These are phyloP conservation scores for Aspergillus steynii DNA, from an alignment of 495 filamentous ascomycete genomes.

Conservation along the genomic window DNA sequence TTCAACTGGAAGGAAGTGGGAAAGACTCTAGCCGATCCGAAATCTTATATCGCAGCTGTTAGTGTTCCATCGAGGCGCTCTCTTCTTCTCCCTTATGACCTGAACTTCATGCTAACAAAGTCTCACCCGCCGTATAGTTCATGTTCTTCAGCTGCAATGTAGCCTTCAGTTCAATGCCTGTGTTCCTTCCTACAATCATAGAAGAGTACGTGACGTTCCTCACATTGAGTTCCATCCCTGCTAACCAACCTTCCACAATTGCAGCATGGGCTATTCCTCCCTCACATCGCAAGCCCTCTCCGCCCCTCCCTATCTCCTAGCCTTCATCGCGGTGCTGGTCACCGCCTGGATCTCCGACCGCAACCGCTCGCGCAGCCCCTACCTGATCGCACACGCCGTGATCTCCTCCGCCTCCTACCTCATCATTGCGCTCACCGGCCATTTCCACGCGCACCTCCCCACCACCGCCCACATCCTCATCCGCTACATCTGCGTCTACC, in stretches of 20 bases:
- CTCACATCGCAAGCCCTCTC: slow-evolving; percentile 54
- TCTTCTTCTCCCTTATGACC: background rate
- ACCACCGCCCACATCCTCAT: slow-evolving; percentile 32
- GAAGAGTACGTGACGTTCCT: slow-evolving; percentile 41
- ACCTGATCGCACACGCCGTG: slow-evolving; percentile 50
- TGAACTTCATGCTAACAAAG: slow-evolving; percentile 5
- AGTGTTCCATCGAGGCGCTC: slow-evolving; percentile 17
- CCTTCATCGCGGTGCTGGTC: slow-evolving; percentile 50
- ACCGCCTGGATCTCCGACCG: slow-evolving; percentile 55
- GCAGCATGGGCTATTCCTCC: slow-evolving; percentile 51
- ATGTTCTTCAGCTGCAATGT: slow-evolving; percentile 64
- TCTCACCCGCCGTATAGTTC: slow-evolving; percentile 24
- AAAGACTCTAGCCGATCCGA: slow-evolving; percentile 59
- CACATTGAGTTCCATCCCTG: background rate
- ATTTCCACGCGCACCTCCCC: slow-evolving; percentile 38
- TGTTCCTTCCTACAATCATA: slow-evolving; percentile 61
- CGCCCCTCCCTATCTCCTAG: slow-evolving; percentile 57
- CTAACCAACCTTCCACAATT: slow-evolving; percentile 5
- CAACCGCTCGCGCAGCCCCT: slow-evolving; percentile 45
- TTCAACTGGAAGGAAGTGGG: slow-evolving; percentile 55
- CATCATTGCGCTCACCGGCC: slow-evolving; percentile 48
- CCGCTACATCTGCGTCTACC: slow-evolving; percentile 59
- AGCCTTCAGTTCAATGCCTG: slow-evolving; percentile 59
- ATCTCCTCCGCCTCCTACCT: slow-evolving; percentile 63
- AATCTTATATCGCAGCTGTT: slow-evolving; percentile 67